Base-by-base conservation (phyloP, 176 grass and related monocot genomes). In the Elymus sibiricus region DNA sequence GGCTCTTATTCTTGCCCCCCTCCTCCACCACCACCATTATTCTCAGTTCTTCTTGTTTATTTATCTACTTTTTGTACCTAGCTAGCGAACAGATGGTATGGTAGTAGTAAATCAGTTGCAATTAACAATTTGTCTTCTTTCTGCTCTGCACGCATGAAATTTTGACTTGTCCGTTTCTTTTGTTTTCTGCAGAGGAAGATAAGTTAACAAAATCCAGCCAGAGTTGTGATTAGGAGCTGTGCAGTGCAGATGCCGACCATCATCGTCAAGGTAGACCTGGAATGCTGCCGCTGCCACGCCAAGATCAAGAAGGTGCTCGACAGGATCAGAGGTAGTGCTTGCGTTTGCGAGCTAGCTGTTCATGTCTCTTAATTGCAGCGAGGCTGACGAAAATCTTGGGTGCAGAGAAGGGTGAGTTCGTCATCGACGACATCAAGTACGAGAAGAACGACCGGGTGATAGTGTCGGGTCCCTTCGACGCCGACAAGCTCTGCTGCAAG, bases 401-500 rank as follows among this genome's bases (percentile, higher is more conserved):
- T 28, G 78, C 68, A 90, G 87, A 89, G 39, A 79, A 91, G 86
- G 74, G 90, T 22, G 73, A 93, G 83, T 86, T 86, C 87, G 64
- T 46, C 75, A 92, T 94, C 92, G 42, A 90, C 1, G 74, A 82
- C 32, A 84, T 97, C 77, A 82, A 81, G 2, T 97, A 90, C 78
- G 83, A 94, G 85, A 94, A 97, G 87, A 78, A 82, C 34, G 88
- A 87, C 85, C 42, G 16, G 68, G 94, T 97, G 87, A 84, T 84
- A 31, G 75, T 94, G 5, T 65, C 35, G 39, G 94, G 94, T 1
- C 89, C 94, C 13, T 94, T 97, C 85, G 82, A 97, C 86, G 77
- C 85, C 38, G 88, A 94, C n/a, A 97, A 92, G 92, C 89, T 97
- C 11, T 84, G 94, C 74, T 92, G 89, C 85, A 94, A 94, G 64